Evolutionary conservation across 805 yeast species (phyloP), one percentile per base, ranked within the genome.

Genomic region (Candida sphagnicola): DNA sequence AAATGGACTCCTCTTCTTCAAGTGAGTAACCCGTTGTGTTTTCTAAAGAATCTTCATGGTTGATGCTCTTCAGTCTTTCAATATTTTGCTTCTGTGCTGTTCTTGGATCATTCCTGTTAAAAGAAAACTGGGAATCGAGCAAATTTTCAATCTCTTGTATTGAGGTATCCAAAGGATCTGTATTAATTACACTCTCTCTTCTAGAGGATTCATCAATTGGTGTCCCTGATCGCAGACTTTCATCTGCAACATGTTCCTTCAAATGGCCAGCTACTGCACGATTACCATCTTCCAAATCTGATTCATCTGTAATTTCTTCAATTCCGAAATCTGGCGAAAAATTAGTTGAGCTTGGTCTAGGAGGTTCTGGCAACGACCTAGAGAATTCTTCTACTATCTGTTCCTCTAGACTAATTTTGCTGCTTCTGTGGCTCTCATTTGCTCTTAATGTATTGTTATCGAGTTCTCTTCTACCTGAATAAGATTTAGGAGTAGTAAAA

Each of bases 111-210:
- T 11, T 18, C 11, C 33, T 35, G 13, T 16, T 37, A 4, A 26
- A 25, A 5, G 40, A 43, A 28, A 65, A 53, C 33, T 64, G 65
- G 2, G 61, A 50, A 35, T 62, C 67, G 60, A 67, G 58, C 47
- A 61, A 61, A 35, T 56, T 59, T 38, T 64, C 69, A 26, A 67
- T 60, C 30, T 67, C 74, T 44, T 63, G 65, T 33, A 67, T 66
- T 1, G 71, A 62, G 2, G 59, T 42, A 40, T 62, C 61, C 13
- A 61, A 53, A 8, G 54, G 48, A 14, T 37, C 39, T 11, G 25
- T 30, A 18, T 28, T 28, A 30, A 19, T 30, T 12, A 19, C 8
- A 16, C 21, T 14, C 8, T 37, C 41, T 23, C 34, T 17, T 17
- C 31, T 35, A 10, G 39, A 39, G 5, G 41, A 37, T 29, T 39